Percentiles rank a stretch among this genome's conserved stretches.
These are phyloP conservation scores for Pseudogymnoascus sp. DNA, from an alignment of 2,329 filamentous ascomycete species.

Conservation along the genomic window DNA sequence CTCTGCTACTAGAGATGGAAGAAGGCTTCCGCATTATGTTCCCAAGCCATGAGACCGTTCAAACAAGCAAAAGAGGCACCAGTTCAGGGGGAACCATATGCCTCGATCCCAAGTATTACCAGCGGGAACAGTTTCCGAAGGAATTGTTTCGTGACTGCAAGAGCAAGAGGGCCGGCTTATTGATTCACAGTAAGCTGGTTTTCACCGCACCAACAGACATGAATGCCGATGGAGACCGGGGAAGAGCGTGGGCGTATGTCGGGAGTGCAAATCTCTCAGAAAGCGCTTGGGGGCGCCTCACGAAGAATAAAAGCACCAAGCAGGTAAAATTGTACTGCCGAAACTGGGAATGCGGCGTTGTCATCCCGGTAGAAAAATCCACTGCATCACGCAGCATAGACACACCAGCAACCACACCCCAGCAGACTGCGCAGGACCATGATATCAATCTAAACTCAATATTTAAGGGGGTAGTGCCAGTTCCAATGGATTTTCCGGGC, in stretches of 20 bases:
- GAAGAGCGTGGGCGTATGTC: conserved; percentile 67
- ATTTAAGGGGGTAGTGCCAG: conserved; percentile 48
- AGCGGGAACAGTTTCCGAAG: conserved; percentile 59
- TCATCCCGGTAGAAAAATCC: conserved; percentile 49
- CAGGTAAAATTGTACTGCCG: conserved; percentile 69
- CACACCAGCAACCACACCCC: neutral
- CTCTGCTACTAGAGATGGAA: conserved; percentile 26
- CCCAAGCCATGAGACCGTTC: conserved; percentile 63
- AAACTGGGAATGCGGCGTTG: conserved; percentile 93
- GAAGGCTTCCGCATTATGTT: conserved; percentile 68
- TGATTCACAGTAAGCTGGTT: conserved; percentile 83
- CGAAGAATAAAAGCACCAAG: conserved; percentile 58
- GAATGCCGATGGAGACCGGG: conserved; percentile 22
- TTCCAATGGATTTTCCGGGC: conserved; percentile 56
- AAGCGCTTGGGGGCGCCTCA: conserved; percentile 81
- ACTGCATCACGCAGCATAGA: neutral
- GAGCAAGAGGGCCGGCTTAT: conserved; percentile 58
- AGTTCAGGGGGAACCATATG: conserved; percentile 75
- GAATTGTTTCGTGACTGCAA: conserved; percentile 65
- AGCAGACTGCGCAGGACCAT: neutral
- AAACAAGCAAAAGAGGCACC: conserved; percentile 52
- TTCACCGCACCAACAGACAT: conserved; percentile 35
- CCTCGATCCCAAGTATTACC: conserved; percentile 64
- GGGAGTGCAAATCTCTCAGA: conserved; percentile 90
- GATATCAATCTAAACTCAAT: neutral